These are phyloP conservation scores for Pelargonium australe DNA, from an alignment of 441 rosid genomes.

Conservation along the genomic window DNA sequence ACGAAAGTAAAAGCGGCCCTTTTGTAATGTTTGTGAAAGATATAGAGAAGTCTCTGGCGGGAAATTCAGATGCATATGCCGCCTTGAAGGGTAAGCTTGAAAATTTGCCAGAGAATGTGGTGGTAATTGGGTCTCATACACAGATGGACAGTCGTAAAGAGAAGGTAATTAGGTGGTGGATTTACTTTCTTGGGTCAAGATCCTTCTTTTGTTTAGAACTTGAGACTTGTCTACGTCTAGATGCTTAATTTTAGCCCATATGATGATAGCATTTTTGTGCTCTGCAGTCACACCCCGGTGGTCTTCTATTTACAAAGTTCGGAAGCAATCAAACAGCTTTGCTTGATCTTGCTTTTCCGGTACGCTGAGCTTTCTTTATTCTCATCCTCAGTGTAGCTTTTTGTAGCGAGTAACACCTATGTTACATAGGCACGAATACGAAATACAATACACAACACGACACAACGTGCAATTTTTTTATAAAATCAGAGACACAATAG, in stretches of 20 bases:
- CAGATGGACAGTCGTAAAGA: slow-evolving; percentile 93
- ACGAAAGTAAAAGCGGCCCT: slow-evolving; percentile 65
- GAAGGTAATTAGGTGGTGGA: slow-evolving; percentile 44
- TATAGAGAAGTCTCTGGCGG: slow-evolving; percentile 76
- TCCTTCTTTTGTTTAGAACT: slow-evolving; percentile 7
- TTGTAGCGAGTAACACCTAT: background rate
- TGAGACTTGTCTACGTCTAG: slow-evolving; percentile 1
- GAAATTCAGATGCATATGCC: slow-evolving; percentile 65
- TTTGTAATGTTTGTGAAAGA: slow-evolving; percentile 85
- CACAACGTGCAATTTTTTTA: too few relatives aligned
- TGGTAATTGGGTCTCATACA: slow-evolving; percentile 82
- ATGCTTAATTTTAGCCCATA: background rate
- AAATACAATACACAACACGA: too few relatives aligned
- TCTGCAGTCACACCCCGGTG: slow-evolving; percentile 89
- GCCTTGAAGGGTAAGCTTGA: slow-evolving; percentile 74
- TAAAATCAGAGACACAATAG: too few relatives aligned
- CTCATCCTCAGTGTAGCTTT: slow-evolving; percentile 11
- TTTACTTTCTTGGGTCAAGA: slow-evolving; percentile 8
- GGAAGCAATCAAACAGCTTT: slow-evolving; percentile 92
- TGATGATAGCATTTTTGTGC: slow-evolving; percentile 10
- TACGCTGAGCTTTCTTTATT: slow-evolving; percentile 29
- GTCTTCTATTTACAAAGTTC: slow-evolving; percentile 91
- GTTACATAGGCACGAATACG: too few relatives aligned
- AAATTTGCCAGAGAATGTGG: slow-evolving; percentile 61
- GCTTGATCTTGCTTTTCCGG: slow-evolving; percentile 92